Evolutionary conservation across 73 alveolate genomes (phyloP), one percentile per base, ranked within the genome.

Genomic region (Paramecium pentaurelia): DNA sequence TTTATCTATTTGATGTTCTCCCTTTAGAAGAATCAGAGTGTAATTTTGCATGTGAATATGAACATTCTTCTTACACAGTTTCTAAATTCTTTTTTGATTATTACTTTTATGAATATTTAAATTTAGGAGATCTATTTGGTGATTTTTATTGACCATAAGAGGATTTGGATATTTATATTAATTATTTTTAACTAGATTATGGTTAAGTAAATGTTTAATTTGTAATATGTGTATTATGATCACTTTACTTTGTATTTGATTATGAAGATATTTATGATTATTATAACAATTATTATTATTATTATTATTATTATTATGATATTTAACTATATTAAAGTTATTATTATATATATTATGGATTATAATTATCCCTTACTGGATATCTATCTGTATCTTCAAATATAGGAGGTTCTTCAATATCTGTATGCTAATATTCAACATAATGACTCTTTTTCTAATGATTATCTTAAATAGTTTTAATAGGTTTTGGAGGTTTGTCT

Each of bases 171-270:
- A 12, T 27, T 32, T 20, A 25, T 11, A 20, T 1, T 45, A 42
- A 7, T 3, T 80, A 27, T 80, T 80, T 80, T 47, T 49, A 42
- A 49, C 91, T 80, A n/a, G 91, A 80, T 80, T 73, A 73, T 20
- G 91, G 91, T 80, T 80, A 80, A 12, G 91, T 77, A 80, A 80
- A 80, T 44, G 91, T 80, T 80, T 80, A 80, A 80, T 80, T 80
- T 44, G 87, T 73, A 73, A 37, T 73, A 38, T 73, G 60, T 2
- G 54, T 73, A 73, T 73, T 73, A 73, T 73, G 28, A 64, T 64
- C 84, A 64, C 84, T 64, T 64, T 64, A 64, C 28, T 64, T 64
- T 2, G 84, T 34, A 27, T 64, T 64, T 64, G 84, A 64, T 27
- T 64, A 73, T 14, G 87, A 73, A 22, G 87, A 34, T 73, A 18